Conservation (phyloP, 106 monocot genomes). For the Allium sativum region DNA sequence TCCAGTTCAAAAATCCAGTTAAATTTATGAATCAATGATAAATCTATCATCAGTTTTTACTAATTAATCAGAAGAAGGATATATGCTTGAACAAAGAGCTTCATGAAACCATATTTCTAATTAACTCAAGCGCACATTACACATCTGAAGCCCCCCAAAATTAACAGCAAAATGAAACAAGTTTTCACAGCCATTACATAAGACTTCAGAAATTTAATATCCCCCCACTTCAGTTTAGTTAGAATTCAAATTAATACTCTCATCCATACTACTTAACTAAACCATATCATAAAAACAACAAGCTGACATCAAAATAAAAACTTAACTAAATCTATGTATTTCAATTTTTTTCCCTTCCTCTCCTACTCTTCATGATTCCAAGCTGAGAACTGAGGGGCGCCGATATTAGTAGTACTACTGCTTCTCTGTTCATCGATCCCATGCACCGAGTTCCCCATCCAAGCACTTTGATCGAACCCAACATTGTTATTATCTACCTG, state of each 20-base stretch:
- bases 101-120: too few species aligned
- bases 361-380: conserved; percentile 54
- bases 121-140: too few species aligned
- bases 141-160: conserved; percentile 46
- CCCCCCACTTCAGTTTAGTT: background rate
- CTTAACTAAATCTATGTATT: conserved; percentile 4
- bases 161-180: conserved; percentile 33
- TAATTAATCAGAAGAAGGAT: too few species aligned
- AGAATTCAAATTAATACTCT: conserved; percentile 1
- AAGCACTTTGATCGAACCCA: conserved; percentile 1
- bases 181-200: conserved; percentile 29
- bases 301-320: conserved; percentile 5
- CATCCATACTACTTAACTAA: background rate
- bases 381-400: conserved; percentile 49
- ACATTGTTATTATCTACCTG: conserved; percentile 14
- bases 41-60: too few species aligned
- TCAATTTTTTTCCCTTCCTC: background rate
- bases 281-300: background rate
- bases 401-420: conserved; percentile 23
- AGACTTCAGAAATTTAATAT: conserved; percentile 23
- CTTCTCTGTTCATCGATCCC: conserved; percentile 3
- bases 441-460: conserved; percentile 15
- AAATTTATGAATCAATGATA: too few species aligned
- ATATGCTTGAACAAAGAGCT: too few species aligned
- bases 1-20: too few species aligned